phyloP scores from a whole-genome alignment of 2,329 filamentous ascomycete genomes.

The Clonostachys rosea region DNA sequence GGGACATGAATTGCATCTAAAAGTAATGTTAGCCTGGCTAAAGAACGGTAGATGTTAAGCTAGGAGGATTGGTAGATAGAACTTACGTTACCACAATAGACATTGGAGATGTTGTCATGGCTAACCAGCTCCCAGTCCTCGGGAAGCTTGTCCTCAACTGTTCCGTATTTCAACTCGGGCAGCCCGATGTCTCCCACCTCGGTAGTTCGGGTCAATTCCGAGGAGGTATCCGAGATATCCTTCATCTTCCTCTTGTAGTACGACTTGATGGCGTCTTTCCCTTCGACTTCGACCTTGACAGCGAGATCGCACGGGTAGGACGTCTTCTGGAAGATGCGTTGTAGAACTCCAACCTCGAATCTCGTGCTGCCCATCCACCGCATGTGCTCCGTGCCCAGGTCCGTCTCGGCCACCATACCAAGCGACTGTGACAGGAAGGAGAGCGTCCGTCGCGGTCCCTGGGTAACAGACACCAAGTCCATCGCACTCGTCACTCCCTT shows the following conservation, averaged over 20 bases:
- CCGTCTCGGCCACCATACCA: constrained; percentile 84
- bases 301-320: constrained; percentile 88
- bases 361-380: constrained; percentile 88
- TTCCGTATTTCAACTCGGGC: constrained; percentile 74
- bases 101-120: constrained; percentile 78
- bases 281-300: constrained; percentile 73
- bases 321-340: constrained; percentile 69
- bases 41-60: neutral
- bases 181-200: constrained; percentile 45
- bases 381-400: constrained; percentile 84
- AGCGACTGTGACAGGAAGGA: constrained; percentile 90
- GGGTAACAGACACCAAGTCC: constrained; percentile 84
- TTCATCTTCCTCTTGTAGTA: constrained; percentile 55
- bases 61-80: neutral
- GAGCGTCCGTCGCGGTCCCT: constrained; percentile 67
- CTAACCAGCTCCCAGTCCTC: constrained; percentile 70
- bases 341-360: constrained; percentile 82
- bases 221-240: neutral
- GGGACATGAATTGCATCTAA: constrained; percentile 85
- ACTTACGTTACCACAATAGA: constrained; percentile 84
- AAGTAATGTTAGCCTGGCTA: constrained; percentile 4
- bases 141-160: constrained; percentile 71
- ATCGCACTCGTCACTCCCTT: constrained; percentile 83
- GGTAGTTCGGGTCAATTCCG: neutral
- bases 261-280: constrained; percentile 69